Evolutionary conservation across 176 grass and related monocot genomes (phyloP).

Genomic region (Oryza nivara): DNA sequence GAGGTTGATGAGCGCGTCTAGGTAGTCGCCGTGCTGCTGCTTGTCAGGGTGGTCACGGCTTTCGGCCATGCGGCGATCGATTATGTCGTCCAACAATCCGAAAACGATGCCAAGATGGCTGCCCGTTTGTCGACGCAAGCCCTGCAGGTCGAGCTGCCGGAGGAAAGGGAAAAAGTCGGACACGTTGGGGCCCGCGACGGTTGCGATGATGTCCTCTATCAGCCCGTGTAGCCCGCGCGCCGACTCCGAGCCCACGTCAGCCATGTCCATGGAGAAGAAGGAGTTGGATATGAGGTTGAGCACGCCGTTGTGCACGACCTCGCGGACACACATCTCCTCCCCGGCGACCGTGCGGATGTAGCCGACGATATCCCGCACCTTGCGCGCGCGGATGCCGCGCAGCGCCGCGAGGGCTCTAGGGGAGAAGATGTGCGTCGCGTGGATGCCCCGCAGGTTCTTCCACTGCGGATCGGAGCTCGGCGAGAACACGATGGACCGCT

Average conservation of each 20-base stretch:
- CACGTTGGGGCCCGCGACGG: constrained; percentile 26
- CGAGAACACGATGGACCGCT: constrained; percentile 27
- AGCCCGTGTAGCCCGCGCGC: constrained; percentile 28
- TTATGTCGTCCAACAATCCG: constrained; percentile 27
- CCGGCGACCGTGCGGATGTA: neutral
- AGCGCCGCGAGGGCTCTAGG: constrained; percentile 12
- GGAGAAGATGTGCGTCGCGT: constrained; percentile 36
- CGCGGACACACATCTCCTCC: constrained; percentile 3
- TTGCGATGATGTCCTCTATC: neutral
- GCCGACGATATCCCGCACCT: constrained; percentile 11
- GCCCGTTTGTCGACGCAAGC: neutral
- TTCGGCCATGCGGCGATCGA: constrained; percentile 19
- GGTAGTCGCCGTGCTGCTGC: constrained; percentile 20
- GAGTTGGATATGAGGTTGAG: constrained; percentile 40
- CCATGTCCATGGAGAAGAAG: constrained; percentile 44
- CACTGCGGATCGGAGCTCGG: constrained; percentile 32
- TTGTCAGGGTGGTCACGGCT: no score
- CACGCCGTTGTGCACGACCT: neutral
- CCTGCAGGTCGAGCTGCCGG: constrained; percentile 42
- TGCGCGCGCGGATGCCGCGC: constrained; percentile 23
- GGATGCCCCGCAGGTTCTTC: constrained; percentile 38
- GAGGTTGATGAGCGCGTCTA: constrained; percentile 37
- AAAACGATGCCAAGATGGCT: neutral
- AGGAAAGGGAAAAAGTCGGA: constrained; percentile 55
- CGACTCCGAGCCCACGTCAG: constrained; percentile 25